phyloP scores from a whole-genome alignment of 2,329 filamentous ascomycete species.

The Calonectria honghensis region DNA sequence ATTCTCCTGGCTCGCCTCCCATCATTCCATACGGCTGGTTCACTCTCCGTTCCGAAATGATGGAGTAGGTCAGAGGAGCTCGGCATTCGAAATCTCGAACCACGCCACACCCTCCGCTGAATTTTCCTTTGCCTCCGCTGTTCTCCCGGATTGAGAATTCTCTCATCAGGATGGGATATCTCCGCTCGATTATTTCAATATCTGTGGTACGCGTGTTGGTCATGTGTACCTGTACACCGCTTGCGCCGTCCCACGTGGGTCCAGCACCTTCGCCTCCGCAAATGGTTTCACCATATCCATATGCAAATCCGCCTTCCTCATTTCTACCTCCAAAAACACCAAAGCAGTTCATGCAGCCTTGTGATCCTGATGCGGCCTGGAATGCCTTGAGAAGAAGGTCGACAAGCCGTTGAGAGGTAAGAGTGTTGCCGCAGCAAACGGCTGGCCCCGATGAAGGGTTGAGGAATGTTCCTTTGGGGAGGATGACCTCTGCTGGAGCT shows the following conservation, averaged over 20 bases:
- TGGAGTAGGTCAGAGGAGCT: slow-evolving; percentile 56
- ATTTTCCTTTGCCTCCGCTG: slow-evolving; percentile 76
- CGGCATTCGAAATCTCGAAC: slow-evolving; percentile 52
- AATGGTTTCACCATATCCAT: slow-evolving; percentile 59
- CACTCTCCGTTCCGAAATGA: slow-evolving; percentile 61
- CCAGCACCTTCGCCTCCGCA: slow-evolving; percentile 56
- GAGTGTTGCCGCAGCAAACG: slow-evolving; percentile 56
- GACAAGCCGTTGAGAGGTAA: slow-evolving; percentile 57
- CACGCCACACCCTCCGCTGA: slow-evolving; percentile 73
- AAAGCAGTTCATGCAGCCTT: slow-evolving; percentile 86
- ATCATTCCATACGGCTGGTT: slow-evolving; percentile 59
- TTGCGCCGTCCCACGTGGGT: slow-evolving; percentile 52
- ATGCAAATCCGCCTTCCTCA: slow-evolving; percentile 48
- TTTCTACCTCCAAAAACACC: slow-evolving; percentile 79
- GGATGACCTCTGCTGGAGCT: slow-evolving; percentile 46
- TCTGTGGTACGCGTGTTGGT: slow-evolving; percentile 60
- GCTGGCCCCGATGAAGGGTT: slow-evolving; percentile 56
- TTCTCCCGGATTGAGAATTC: slow-evolving; percentile 55
- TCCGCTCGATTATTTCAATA: slow-evolving; percentile 57
- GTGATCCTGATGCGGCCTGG: slow-evolving; percentile 81
- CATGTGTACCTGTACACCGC: slow-evolving; percentile 59
- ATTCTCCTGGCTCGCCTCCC: slow-evolving; percentile 55
- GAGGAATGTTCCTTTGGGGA: slow-evolving; percentile 54
- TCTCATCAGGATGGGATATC: slow-evolving; percentile 56
- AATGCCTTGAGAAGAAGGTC: slow-evolving; percentile 86